Conservation (phyloP, 257 asterid genomes). For the Ocimum tenuiflorum region DNA sequence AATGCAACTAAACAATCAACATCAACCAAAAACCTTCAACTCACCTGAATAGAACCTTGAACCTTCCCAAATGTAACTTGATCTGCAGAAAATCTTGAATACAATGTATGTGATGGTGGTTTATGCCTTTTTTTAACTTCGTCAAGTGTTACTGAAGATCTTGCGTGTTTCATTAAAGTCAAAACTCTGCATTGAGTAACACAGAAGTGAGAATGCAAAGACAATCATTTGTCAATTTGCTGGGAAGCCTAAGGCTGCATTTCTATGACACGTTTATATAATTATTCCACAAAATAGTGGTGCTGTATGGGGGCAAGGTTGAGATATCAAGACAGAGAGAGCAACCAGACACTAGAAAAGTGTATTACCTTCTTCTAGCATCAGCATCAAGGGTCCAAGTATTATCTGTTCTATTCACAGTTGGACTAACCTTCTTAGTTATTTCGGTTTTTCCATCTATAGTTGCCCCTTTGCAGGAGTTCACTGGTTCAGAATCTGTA, state of each 20-base stretch:
- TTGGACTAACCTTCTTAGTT: conserved; percentile 28
- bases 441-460: conserved; percentile 23
- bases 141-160: conserved; percentile 49
- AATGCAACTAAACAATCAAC: neutral
- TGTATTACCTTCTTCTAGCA: conserved; percentile 50
- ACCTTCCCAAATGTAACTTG: conserved; percentile 68
- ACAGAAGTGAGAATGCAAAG: neutral
- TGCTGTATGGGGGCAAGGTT: neutral
- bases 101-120: conserved; percentile 38
- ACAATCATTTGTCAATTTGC: neutral
- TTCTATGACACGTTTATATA: neutral
- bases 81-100: conserved; percentile 35
- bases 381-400: conserved; percentile 44
- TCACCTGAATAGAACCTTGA: conserved; percentile 66
- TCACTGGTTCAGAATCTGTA: conserved; percentile 29
- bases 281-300: neutral
- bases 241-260: too few relatives aligned
- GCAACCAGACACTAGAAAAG: neutral
- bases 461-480: conserved; percentile 16
- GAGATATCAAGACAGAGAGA: neutral
- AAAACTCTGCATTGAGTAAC: conserved; percentile 42
- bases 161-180: conserved; percentile 45
- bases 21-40: conserved; percentile 1
- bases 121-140: conserved; percentile 29
- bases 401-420: conserved; percentile 25